Conservation (phyloP, 2,329 filamentous ascomycete species). For the Davidsoniella neocaledoniae region DNA sequence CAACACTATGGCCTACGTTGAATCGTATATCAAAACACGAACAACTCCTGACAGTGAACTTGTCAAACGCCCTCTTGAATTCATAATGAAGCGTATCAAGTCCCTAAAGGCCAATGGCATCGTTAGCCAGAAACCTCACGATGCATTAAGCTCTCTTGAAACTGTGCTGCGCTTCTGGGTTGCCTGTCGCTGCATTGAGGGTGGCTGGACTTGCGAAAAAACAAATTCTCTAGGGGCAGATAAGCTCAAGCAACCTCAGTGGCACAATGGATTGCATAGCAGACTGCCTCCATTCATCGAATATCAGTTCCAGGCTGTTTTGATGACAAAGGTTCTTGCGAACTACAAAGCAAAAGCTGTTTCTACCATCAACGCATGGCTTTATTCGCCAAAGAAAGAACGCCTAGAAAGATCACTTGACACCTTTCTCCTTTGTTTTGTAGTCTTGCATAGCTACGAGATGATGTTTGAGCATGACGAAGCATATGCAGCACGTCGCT, state of each 20-base stretch:
- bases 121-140: background rate
- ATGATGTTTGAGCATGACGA: conserved; percentile 1
- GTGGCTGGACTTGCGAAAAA: conserved; percentile 1
- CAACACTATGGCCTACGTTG: background rate
- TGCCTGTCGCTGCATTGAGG: conserved; percentile 3
- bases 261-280: background rate
- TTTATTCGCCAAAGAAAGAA: conserved; percentile 1
- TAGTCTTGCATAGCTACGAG: conserved; percentile 1
- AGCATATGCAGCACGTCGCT: background rate
- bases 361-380: background rate
- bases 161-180: conserved; percentile 1
- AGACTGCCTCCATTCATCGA: conserved; percentile 4
- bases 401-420: background rate
- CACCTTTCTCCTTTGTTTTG: conserved; percentile 1
- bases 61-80: too few species aligned
- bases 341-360: background rate
- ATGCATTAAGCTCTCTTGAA: background rate
- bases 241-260: background rate
- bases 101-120: background rate
- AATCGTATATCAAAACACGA: background rate
- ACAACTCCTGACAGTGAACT: background rate
- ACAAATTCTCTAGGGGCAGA: background rate
- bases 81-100: background rate
- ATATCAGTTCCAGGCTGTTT: conserved; percentile 1
- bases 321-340: background rate